Conservation (phyloP, 331 rosid species). For the Saraca asoca region DNA sequence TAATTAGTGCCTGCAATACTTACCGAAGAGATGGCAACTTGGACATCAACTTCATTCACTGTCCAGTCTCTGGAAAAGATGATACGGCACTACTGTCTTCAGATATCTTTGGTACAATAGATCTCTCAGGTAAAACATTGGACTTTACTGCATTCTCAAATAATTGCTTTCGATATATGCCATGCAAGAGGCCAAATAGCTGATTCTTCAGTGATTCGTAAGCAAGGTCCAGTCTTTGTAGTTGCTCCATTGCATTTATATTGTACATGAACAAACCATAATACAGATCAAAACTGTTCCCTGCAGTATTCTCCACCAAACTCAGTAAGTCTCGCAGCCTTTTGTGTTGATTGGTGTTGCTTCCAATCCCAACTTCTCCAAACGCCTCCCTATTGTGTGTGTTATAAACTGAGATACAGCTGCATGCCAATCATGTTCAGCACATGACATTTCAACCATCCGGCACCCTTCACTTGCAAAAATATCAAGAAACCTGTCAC, state of each 20-base stretch:
- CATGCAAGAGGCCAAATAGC: slow-evolving; percentile 69
- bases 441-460: slow-evolving; percentile 95
- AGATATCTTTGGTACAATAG: slow-evolving; percentile 45
- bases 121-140: slow-evolving; percentile 37
- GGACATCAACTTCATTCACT: slow-evolving; percentile 32
- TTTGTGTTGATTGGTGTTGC: slow-evolving; percentile 75
- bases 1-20: slow-evolving; percentile 7
- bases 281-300: slow-evolving; percentile 83
- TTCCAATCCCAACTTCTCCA: slow-evolving; percentile 64
- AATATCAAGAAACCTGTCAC: slow-evolving; percentile 65
- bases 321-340: slow-evolving; percentile 77
- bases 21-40: slow-evolving; percentile 28
- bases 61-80: slow-evolving; percentile 30
- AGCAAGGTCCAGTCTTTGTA: slow-evolving; percentile 62
- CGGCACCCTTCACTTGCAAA: slow-evolving; percentile 73
- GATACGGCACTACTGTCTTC: background rate
- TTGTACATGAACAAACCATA: slow-evolving; percentile 86
- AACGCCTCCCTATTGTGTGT: slow-evolving; percentile 74
- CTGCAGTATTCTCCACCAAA: slow-evolving; percentile 76
- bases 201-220: slow-evolving; percentile 69
- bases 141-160: slow-evolving; percentile 48
- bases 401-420: slow-evolving; percentile 92
- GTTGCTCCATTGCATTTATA: slow-evolving; percentile 81
- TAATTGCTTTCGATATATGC: slow-evolving; percentile 54
- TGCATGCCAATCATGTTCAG: slow-evolving; percentile 80